Conservation (phyloP, 2,329 filamentous ascomycete species). For the Fusarium sp. region DNA sequence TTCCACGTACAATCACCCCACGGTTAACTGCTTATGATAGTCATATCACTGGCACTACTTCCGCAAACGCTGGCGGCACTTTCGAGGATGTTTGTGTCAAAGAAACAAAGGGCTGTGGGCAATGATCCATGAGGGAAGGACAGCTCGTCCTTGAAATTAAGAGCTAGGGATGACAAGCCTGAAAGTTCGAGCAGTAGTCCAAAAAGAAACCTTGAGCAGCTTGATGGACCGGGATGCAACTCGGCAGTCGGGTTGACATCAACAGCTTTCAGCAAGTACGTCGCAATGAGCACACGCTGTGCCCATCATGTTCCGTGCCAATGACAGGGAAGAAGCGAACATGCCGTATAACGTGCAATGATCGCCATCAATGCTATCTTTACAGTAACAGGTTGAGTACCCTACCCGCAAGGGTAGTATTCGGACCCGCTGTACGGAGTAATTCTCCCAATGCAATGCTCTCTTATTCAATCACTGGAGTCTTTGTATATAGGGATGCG, state of each 20-base stretch:
- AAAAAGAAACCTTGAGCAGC: conserved; percentile 9
- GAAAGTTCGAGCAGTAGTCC: conserved; percentile 14
- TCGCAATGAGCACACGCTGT: background rate
- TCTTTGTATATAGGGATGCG: conserved; percentile 2
- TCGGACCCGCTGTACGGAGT: conserved; percentile 18
- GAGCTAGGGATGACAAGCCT: conserved; percentile 13
- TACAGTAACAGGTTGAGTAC: conserved; percentile 16
- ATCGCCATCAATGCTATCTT: conserved; percentile 22
- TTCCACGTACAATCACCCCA: conserved; percentile 7
- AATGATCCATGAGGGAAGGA: conserved; percentile 11
- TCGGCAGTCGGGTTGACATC: conserved; percentile 13
- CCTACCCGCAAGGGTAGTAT: conserved; percentile 23
- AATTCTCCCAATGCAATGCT: conserved; percentile 22
- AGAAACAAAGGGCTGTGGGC: background rate
- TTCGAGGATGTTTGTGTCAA: conserved; percentile 8
- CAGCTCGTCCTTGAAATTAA: conserved; percentile 17
- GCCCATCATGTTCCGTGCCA: conserved; percentile 14
- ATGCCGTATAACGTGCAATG: conserved; percentile 19
- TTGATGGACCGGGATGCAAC: conserved; percentile 12
- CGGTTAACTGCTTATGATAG: background rate
- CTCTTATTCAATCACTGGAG: conserved; percentile 7
- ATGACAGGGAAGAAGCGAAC: conserved; percentile 9
- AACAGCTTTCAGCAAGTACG: conserved; percentile 8
- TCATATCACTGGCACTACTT: conserved; percentile 1
- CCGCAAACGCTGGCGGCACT: conserved; percentile 10